Percentiles rank a stretch among this genome's conserved stretches.
phyloP scores from a whole-genome alignment of 345 rosid species.

The Eucalyptus microcorys region DNA sequence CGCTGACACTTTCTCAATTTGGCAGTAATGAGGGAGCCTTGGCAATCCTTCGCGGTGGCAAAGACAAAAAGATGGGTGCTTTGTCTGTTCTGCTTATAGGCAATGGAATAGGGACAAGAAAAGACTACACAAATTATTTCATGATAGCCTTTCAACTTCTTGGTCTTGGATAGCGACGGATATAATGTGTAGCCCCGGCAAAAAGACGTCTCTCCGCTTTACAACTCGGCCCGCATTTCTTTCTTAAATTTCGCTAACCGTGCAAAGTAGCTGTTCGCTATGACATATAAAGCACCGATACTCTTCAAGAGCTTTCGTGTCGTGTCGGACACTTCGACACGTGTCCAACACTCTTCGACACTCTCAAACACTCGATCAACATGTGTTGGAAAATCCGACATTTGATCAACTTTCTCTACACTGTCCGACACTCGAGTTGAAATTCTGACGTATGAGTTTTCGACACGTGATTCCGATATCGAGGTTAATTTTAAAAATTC shows the following conservation, averaged over 20 bases:
- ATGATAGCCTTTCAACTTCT: not conserved
- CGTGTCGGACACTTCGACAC: too few species aligned
- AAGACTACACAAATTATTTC: not conserved
- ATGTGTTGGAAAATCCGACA: too few species aligned
- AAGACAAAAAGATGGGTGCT: not conserved
- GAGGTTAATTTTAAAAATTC: too few species aligned
- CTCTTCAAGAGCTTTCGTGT: too few species aligned
- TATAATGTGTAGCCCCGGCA: not conserved
- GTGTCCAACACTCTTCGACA: too few species aligned
- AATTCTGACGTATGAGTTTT: too few species aligned
- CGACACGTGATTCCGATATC: too few species aligned
- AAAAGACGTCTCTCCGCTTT: not conserved
- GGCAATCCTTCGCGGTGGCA: not conserved
- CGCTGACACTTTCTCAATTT: not conserved
- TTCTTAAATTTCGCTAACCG: not conserved
- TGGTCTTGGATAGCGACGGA: not conserved
- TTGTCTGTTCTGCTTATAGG: not conserved
- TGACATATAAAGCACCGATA: too few species aligned
- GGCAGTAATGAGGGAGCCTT: not conserved
- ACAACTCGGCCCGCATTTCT: not conserved
- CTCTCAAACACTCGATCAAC: too few species aligned
- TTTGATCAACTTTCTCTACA: too few species aligned
- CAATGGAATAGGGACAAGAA: not conserved
- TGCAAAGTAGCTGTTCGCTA: not conserved
- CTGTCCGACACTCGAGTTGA: too few species aligned